phyloP scores from a whole-genome alignment of 2,329 filamentous ascomycete species.

The Penicillium sp. region DNA sequence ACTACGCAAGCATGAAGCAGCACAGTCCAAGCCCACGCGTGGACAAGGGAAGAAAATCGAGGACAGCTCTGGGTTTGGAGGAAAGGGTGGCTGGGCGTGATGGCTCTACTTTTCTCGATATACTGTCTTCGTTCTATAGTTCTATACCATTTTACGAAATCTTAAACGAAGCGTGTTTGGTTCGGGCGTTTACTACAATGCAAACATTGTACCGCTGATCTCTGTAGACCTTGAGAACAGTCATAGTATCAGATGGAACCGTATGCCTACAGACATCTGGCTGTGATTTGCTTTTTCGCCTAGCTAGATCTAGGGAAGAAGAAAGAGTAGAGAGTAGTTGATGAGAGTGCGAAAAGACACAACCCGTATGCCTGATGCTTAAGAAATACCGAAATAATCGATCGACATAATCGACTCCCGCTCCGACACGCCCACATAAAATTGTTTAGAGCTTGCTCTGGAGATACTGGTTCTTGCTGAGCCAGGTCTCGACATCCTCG shows the following conservation, averaged over 20 bases:
- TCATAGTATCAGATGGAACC: neutral
- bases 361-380: conserved; percentile 1
- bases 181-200: neutral
- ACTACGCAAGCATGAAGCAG: conserved; percentile 77
- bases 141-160: conserved; percentile 6
- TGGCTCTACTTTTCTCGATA: neutral
- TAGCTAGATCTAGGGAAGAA: neutral
- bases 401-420: neutral
- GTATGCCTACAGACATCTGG: neutral
- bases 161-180: neutral
- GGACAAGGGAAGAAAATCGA: conserved; percentile 48
- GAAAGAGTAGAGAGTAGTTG: conserved; percentile 2
- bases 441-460: conserved; percentile 30
- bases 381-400: neutral
- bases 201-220: neutral
- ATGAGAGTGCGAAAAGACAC: neutral
- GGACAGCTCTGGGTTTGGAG: conserved; percentile 34
- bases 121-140: conserved; percentile 2
- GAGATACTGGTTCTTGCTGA: conserved; percentile 61
- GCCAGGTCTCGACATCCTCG: conserved; percentile 68
- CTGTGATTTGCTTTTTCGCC: neutral
- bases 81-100: conserved; percentile 34
- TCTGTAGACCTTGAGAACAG: neutral
- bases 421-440: neutral
- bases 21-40: conserved; percentile 70